Conservation (phyloP, 495 filamentous ascomycete genomes). For the Aspergillus sparsus region DNA sequence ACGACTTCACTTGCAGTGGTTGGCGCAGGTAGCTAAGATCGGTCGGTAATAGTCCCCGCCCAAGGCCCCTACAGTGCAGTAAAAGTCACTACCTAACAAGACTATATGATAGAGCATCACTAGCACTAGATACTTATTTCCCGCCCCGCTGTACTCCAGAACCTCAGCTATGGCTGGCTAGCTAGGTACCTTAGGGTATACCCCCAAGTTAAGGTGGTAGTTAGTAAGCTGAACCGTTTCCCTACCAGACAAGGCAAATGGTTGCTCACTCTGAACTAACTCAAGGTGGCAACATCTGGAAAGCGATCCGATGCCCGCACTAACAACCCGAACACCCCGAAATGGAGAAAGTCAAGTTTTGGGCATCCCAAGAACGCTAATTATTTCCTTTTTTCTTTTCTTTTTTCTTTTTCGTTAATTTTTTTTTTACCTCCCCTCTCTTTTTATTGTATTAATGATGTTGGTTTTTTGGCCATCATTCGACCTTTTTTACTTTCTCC, state of each 20-base stretch:
- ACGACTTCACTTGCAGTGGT: too few relatives aligned
- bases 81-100: too few relatives aligned
- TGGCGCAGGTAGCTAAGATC: too few relatives aligned
- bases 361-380: neutral
- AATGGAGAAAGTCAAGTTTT: neutral
- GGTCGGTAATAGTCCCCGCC: too few relatives aligned
- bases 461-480: neutral
- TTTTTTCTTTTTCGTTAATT: neutral
- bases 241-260: conserved; percentile 9
- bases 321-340: conserved; percentile 12
- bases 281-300: neutral
- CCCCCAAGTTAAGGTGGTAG: neutral
- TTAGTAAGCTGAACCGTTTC: neutral
- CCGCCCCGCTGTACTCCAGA: conserved; percentile 7
- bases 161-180: too few relatives aligned
- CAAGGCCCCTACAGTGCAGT: too few relatives aligned
- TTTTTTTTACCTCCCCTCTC: neutral
- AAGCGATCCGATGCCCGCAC: conserved; percentile 15
- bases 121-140: conserved; percentile 7
- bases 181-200: too few relatives aligned
- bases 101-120: too few relatives aligned
- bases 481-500: neutral
- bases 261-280: conserved; percentile 8
- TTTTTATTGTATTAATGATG: neutral
- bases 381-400: neutral